phyloP scores from a whole-genome alignment of 139 green algal genomes.

The Micractinium sp. region DNA sequence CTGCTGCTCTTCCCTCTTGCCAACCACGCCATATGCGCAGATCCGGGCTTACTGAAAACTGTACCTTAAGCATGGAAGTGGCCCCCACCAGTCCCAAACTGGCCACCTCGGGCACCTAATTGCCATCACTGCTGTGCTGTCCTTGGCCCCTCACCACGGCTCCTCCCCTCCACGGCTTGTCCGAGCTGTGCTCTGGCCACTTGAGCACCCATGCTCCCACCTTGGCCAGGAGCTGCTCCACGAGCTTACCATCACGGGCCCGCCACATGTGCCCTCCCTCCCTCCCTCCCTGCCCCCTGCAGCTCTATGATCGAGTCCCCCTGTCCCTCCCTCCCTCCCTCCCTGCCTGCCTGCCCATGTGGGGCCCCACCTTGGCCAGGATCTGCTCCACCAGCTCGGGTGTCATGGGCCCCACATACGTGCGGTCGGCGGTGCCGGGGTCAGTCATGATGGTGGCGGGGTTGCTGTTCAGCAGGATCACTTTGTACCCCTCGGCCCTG shows the following conservation, averaged over 20 bases:
- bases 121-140: no score
- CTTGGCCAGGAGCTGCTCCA: slow-evolving; percentile 83
- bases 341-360: neutral
- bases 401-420: slow-evolving; percentile 99
- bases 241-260: slow-evolving; percentile 55
- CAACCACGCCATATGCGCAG: no score
- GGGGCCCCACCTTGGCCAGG: slow-evolving; percentile 56
- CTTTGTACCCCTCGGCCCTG: slow-evolving; percentile 94
- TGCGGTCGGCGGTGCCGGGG: slow-evolving; percentile 95
- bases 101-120: no score
- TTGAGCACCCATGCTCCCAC: neutral
- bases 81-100: no score
- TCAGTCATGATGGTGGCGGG: slow-evolving; percentile 99
- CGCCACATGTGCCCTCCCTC: no score
- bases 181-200: neutral
- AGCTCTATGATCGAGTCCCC: no score
- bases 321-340: neutral
- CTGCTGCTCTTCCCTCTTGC: no score
- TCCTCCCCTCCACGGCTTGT: no score
- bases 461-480: slow-evolving; percentile 99
- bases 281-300: no score
- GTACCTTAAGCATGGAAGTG: no score
- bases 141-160: no score
- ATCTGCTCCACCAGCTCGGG: slow-evolving; percentile 91
- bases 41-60: no score